Conservation (phyloP, 1,139 yeast species). For the Wickerhamomyces sp. region DNA sequence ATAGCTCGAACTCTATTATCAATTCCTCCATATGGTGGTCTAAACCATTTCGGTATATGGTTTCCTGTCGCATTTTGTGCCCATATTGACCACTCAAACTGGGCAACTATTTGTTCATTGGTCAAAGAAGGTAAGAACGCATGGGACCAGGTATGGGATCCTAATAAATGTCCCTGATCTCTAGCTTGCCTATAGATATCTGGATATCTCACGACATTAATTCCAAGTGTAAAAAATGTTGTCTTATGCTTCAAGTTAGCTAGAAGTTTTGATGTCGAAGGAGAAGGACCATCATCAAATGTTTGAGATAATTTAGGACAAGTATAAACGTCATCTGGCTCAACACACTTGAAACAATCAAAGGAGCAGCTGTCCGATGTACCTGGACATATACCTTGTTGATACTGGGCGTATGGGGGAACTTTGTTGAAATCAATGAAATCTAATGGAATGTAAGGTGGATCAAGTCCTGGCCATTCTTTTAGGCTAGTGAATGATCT, state of each 20-base stretch:
- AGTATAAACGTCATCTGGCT: conserved; percentile 71
- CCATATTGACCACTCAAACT: conserved; percentile 94
- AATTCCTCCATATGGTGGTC: conserved; percentile 95
- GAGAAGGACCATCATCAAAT: conserved; percentile 93
- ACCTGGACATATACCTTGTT: conserved; percentile 58
- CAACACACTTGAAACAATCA: conserved; percentile 78
- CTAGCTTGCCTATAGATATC: conserved; percentile 59
- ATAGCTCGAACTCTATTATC: conserved; percentile 83
- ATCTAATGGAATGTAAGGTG: conserved; percentile 82
- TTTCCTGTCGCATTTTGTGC: conserved; percentile 94
- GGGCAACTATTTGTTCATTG: conserved; percentile 82
- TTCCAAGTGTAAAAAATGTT: conserved; percentile 84
- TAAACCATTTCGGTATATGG: conserved; percentile 87
- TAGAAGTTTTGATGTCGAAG: conserved; percentile 58
- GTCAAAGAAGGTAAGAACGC: conserved; percentile 71
- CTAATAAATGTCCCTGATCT: conserved; percentile 70
- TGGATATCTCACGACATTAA: conserved; percentile 73
- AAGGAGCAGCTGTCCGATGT: conserved; percentile 63
- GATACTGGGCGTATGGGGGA: conserved; percentile 46
- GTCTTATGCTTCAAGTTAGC: conserved; percentile 47
- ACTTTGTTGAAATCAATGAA: conserved; percentile 55
- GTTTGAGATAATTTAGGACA: conserved; percentile 79
- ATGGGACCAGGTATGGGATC: conserved; percentile 93
- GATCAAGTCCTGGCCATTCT: conserved; percentile 81
- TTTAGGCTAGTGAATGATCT: conserved; percentile 63